phyloP scores from a whole-genome alignment of 108 stramenopile genomes.

The Fistulifera solaris region DNA sequence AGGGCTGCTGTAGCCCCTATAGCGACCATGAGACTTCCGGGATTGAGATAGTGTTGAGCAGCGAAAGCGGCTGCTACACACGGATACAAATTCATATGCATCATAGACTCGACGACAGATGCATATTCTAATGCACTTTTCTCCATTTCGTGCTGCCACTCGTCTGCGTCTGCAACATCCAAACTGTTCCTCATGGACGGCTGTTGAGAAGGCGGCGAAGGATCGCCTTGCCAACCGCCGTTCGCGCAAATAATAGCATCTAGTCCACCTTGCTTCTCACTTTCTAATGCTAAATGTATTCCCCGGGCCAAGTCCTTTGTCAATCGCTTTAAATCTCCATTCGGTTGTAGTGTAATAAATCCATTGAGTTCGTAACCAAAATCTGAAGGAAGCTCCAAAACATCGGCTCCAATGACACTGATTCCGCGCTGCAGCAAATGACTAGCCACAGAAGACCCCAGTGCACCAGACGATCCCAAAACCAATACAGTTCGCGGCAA shows the following conservation, averaged over 20 bases:
- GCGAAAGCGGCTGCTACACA: slow-evolving; percentile 59
- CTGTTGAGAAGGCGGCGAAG: slow-evolving; percentile 10
- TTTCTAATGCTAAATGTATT: slow-evolving; percentile 9
- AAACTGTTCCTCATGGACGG: slow-evolving; percentile 16
- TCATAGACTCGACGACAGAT: slow-evolving; percentile 38
- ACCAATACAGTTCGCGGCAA: slow-evolving; percentile 37
- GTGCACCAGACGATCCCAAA: slow-evolving; percentile 59
- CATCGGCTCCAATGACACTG: slow-evolving; percentile 58
- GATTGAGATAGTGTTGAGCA: slow-evolving; percentile 41
- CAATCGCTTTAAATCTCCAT: slow-evolving; percentile 32
- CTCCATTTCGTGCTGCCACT: slow-evolving; percentile 11
- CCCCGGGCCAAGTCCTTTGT: slow-evolving; percentile 39
- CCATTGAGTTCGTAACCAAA: slow-evolving; percentile 15
- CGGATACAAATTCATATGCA: slow-evolving; percentile 50
- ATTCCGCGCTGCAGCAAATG: slow-evolving; percentile 25
- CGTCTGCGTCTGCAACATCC: slow-evolving; percentile 20
- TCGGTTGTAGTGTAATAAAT: slow-evolving; percentile 31
- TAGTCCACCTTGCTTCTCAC: slow-evolving; percentile 18
- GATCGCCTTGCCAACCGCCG: slow-evolving; percentile 44
- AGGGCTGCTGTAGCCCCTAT: slow-evolving; percentile 63
- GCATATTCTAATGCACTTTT: slow-evolving; percentile 27
- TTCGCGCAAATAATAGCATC: slow-evolving; percentile 61
- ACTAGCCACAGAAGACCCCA: slow-evolving; percentile 36
- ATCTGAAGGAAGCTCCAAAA: slow-evolving; percentile 13
- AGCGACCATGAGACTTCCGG: slow-evolving; percentile 45